Evolutionary conservation across 228 moss, liverwort and hornwort genomes (phyloP), one percentile per base, ranked within the genome.

Genomic region (Sphagnum magellanicum): DNA sequence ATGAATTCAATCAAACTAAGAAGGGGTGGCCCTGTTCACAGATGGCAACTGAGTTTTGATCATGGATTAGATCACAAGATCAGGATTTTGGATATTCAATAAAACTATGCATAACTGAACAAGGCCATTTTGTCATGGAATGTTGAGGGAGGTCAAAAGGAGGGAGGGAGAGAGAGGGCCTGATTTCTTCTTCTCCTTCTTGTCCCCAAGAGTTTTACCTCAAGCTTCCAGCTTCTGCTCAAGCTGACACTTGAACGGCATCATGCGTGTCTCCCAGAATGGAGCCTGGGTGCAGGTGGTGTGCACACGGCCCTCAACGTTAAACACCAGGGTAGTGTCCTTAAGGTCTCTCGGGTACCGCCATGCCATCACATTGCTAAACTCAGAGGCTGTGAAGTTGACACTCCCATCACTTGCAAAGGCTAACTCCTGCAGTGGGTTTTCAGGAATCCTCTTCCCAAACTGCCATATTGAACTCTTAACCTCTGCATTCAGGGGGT

Each of bases 321-420:
- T 77, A 6, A 83, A 84, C 69, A 62, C 46, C 46, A 84, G 60
- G 49, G 57, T 59, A 0, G 70, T 60, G 1, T 81, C 75, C 67
- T 87, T 79, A 0, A 81, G 60, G 0, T 77, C 73, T 50, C 81
- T 87, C 0, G 81, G 11, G 46, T 84, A 84, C 14, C 87, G 76
- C 87, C 87, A 87, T 0, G 79, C 57, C 6, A 87, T 69, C 0
- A 75, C 73, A 6, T 87, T 84, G 0, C 71, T 76, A 7, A 81
- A 87, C 66, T 87, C 81, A 0, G 69, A 12, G 4, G 79, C 81
- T 1, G 87, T 84, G 67, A 87, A 87, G 53, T 81, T 80, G 10
- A 87, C 74, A 0, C 81, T 83, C 3, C 83, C 87, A 52, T 87
- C 75, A 4, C 84, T 87, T 5, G 81, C 84, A n/a, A 87, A 87